Base-by-base conservation (phyloP, 495 filamentous ascomycete species). In the Acidomyces sp. region DNA sequence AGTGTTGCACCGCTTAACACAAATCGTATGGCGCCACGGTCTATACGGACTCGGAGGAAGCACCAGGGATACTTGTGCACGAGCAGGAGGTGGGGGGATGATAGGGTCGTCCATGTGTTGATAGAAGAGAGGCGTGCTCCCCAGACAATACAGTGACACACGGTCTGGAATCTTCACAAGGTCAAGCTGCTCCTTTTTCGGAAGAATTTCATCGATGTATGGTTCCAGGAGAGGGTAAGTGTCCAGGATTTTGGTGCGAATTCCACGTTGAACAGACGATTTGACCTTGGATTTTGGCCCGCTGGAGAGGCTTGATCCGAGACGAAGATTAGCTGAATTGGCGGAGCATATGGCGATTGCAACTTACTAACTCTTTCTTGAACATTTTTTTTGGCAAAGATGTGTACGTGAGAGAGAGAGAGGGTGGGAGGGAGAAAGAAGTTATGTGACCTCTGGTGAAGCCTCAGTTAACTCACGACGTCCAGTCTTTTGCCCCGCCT, bases 21-120 rank as follows among this genome's bases (percentile, higher is more conserved):
- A 63, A 97, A 97, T 43, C 92, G 84, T 60, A 96, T 95, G 0
- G 92, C 90, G 37, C 90, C 90, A 35, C 90, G 77, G 61, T 96
- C 88, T 54, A 93, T 86, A 38, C 77, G 72, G 30, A 84, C 58
- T 18, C 64, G 68, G 4, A 71, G 69, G 55, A 84, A 84, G 52
- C 67, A 69, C 38, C 64, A 52, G 4, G 79, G 79, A 63, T 78
- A 83, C 23, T 68, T 31, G 45, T 64, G 61, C 0, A 64, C 43
- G 34, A 64, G 48, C 22, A 52, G 43, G 11, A 63, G 56, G 56
- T 94, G 87, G 1, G n/a, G 90, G 90, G 29, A 92, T 69, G 12
- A 74, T 65, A 0, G 76, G 64, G 51, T 78, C 80, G 55, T 84
- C 82, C 62, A 84, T 80, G 51, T 82, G 80, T 63, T 96, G 84